These are phyloP conservation scores for Epipyxis sp. DNA, from an alignment of 108 stramenopile species.

Conservation along the genomic window DNA sequence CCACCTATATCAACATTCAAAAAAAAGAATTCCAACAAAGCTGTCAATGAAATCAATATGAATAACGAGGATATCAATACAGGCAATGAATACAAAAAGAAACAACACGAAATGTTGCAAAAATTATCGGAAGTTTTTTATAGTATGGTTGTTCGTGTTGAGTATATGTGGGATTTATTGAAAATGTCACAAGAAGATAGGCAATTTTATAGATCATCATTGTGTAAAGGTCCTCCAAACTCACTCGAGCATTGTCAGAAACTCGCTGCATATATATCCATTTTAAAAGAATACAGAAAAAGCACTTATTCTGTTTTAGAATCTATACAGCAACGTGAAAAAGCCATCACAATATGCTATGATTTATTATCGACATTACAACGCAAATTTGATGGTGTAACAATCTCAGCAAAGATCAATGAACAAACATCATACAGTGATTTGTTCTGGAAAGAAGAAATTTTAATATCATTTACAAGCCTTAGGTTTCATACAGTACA, in stretches of 20 bases:
- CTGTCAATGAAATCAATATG: no score
- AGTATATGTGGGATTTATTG: constrained; percentile 1
- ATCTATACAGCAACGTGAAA: background rate
- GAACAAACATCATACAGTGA: no score
- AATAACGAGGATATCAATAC: no score
- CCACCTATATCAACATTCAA: no score
- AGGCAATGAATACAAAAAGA: no score
- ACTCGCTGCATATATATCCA: background rate
- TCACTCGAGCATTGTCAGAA: background rate
- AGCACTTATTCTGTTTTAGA: background rate
- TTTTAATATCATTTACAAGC: background rate
- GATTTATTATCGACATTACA: background rate
- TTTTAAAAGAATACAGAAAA: background rate
- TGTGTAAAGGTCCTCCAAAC: background rate
- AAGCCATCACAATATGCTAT: constrained; percentile 1
- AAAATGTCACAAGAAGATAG: background rate
- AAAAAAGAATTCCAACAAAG: no score
- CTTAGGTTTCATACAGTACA: background rate
- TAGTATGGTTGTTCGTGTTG: background rate
- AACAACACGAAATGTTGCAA: background rate
- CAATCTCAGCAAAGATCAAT: no score
- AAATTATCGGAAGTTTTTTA: background rate
- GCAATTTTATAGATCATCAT: background rate
- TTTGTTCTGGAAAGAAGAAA: constrained; percentile 33
- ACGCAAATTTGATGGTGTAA: background rate